These are phyloP conservation scores for Ceratocystis cacaofunesta DNA, from an alignment of 2,329 filamentous ascomycete genomes.

Conservation along the genomic window DNA sequence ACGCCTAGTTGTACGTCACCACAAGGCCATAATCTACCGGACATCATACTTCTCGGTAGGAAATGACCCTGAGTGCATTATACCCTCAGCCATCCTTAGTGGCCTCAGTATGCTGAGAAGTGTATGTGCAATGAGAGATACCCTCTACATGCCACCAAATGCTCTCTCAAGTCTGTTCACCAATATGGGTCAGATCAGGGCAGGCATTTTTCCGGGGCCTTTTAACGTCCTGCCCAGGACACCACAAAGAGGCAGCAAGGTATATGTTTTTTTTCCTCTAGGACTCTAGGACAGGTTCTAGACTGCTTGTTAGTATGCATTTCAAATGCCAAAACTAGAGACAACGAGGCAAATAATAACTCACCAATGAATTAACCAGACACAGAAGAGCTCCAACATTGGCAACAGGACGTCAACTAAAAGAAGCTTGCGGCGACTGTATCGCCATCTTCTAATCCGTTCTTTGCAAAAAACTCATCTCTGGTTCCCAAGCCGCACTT, in stretches of 20 bases:
- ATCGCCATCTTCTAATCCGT: not conserved
- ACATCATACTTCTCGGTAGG: not conserved
- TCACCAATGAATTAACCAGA: not conserved
- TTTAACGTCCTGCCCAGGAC: constrained; percentile 27
- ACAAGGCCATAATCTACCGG: not conserved
- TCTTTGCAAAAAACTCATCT: not conserved
- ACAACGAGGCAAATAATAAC: not conserved
- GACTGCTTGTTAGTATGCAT: not conserved
- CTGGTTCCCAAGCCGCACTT: no score
- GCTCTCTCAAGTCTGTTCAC: not conserved
- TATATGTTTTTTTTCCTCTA: not conserved
- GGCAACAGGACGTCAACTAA: not conserved
- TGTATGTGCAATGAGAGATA: not conserved
- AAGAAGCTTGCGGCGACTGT: not conserved
- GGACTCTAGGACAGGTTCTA: not conserved
- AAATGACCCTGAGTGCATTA: not conserved
- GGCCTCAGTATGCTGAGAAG: not conserved
- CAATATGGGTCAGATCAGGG: not conserved
- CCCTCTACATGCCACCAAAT: not conserved
- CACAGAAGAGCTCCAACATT: not conserved
- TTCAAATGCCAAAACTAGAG: not conserved
- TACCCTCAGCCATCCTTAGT: not conserved
- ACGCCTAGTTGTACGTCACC: not conserved
- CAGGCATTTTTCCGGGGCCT: constrained; percentile 19
- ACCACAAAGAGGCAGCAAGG: constrained; percentile 5